Conservation (phyloP, 2,329 filamentous ascomycete genomes). For the Colletotrichum sojae region DNA sequence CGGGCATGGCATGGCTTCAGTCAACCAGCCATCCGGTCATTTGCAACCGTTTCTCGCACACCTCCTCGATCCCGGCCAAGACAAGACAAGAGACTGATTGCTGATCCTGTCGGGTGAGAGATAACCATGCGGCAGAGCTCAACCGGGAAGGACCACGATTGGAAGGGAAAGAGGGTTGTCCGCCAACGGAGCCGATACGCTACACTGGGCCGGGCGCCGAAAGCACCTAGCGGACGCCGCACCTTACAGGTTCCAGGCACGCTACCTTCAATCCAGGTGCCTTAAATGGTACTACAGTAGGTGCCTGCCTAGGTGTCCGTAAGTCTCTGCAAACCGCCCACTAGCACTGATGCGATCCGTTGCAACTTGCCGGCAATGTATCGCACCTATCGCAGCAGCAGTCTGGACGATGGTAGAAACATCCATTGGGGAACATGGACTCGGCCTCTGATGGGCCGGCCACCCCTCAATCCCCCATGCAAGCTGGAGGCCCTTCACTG, state of each 20-base stretch:
- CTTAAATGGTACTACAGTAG: background rate
- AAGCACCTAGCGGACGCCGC: background rate
- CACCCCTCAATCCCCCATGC: constrained; percentile 13
- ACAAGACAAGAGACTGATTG: background rate
- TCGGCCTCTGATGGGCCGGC: constrained; percentile 14
- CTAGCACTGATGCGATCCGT: constrained; percentile 6
- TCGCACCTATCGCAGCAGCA: constrained; percentile 29
- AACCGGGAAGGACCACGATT: background rate
- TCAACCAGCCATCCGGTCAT: background rate
- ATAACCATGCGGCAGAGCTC: background rate
- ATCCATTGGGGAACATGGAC: constrained; percentile 14
- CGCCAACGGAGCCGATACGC: constrained; percentile 9
- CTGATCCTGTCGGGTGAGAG: background rate
- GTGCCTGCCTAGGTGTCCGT: background rate
- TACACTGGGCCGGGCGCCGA: background rate
- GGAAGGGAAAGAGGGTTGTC: constrained; percentile 6
- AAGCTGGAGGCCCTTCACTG: constrained; percentile 36
- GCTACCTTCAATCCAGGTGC: no score
- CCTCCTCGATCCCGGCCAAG: background rate
- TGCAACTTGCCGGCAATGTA: background rate
- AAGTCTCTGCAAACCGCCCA: background rate
- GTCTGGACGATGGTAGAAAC: constrained; percentile 1
- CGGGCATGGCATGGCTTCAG: background rate
- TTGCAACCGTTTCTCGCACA: background rate
- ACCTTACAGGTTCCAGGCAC: no score